A percentile compares a stretch with the other conserved stretches of the same genome.
Conservation (phyloP, 495 filamentous ascomycete species). For the Daldinia childiae region DNA sequence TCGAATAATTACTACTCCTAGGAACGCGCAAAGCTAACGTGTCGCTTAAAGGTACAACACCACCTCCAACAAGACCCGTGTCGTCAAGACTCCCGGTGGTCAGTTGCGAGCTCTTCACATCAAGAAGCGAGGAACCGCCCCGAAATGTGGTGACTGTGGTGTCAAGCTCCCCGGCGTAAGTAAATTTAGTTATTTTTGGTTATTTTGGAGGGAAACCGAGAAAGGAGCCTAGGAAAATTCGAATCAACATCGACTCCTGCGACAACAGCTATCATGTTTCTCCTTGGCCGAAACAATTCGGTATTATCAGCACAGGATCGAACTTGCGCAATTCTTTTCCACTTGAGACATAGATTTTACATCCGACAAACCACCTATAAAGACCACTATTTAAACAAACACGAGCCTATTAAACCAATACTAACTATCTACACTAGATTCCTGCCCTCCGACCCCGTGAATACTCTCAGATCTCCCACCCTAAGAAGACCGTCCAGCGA, state of each 20-base stretch:
- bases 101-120: conserved; percentile 94
- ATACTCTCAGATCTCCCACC: conserved; percentile 93
- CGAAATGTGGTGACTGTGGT: conserved; percentile 99
- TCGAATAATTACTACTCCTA: conserved; percentile 19
- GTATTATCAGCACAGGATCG: neutral
- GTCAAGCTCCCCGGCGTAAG: conserved; percentile 94
- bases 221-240: neutral
- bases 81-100: conserved; percentile 96
- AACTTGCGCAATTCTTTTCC: neutral
- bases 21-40: conserved; percentile 39
- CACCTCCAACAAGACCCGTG: conserved; percentile 92
- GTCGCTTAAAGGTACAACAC: conserved; percentile 84
- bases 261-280: neutral
- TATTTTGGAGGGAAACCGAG: neutral
- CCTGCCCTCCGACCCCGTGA: conserved; percentile 97
- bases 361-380: neutral
- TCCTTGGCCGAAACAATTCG: neutral
- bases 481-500: conserved; percentile 98
- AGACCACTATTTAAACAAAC: neutral
- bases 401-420: neutral
- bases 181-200: conserved; percentile 43
- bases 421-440: conserved; percentile 64
- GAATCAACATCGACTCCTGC: neutral
- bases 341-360: neutral
- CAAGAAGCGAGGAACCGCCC: conserved; percentile 96